Evolutionary conservation across 75 land plant genomes (phyloP).

Genomic region (Pseudotsuga menziesii): DNA sequence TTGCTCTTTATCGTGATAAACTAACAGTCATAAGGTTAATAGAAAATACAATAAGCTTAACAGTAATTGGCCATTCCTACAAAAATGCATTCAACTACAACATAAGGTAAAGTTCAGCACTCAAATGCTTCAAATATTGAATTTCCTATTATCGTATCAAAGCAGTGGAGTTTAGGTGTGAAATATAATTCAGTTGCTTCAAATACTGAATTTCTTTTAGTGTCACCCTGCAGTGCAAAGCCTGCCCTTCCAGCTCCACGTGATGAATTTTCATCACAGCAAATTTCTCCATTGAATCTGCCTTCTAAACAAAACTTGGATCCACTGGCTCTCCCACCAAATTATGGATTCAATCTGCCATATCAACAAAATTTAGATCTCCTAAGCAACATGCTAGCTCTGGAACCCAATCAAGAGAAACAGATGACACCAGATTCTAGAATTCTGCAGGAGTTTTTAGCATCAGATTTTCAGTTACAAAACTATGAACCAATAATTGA

Average conservation of each 20-base stretch:
- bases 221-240: constrained; percentile 47
- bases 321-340: constrained; percentile 11
- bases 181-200: neutral
- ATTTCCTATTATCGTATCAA: neutral
- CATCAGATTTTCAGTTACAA: constrained; percentile 1
- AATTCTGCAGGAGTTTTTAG: neutral
- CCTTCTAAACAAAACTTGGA: neutral
- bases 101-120: too few relatives aligned
- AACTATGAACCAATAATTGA: constrained; percentile 75
- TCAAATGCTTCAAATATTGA: too few relatives aligned
- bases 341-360: neutral
- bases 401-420: neutral
- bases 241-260: constrained; percentile 77
- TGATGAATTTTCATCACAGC: constrained; percentile 35
- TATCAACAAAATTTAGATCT: neutral
- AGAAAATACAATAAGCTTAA: too few relatives aligned
- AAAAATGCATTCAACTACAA: too few relatives aligned
- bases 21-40: too few relatives aligned
- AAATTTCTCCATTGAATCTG: constrained; percentile 4
- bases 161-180: neutral
- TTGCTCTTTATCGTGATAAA: too few relatives aligned
- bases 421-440: constrained; percentile 2
- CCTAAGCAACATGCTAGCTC: neutral
- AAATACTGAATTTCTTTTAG: constrained; percentile 2
- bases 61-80: too few relatives aligned